Percentiles rank a stretch among this genome's conserved stretches.
Evolutionary conservation across 495 filamentous ascomycete species (phyloP).

Genomic region (Xylaria venustula): DNA sequence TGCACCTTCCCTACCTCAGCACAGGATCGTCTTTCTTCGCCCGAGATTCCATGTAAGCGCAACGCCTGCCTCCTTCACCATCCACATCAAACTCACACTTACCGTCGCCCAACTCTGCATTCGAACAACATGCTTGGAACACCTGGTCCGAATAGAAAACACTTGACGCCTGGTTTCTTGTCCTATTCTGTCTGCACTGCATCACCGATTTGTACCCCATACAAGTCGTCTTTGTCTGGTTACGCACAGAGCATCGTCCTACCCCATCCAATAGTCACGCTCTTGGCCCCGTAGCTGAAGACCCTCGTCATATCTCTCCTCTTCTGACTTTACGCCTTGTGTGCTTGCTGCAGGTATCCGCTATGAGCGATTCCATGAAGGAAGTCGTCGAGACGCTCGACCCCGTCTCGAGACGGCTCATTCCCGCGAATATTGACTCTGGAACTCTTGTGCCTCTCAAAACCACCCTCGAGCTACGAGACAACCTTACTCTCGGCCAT

Average conservation of each 20-base stretch:
- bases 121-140: slow-evolving; percentile 2
- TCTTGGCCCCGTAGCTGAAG: background rate
- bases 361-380: slow-evolving; percentile 34
- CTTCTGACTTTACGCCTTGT: slow-evolving; percentile 20
- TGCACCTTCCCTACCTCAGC: slow-evolving; percentile 5
- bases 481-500: slow-evolving; percentile 43
- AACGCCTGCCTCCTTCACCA: background rate
- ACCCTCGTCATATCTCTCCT: background rate
- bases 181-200: background rate
- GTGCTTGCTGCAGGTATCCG: slow-evolving; percentile 22
- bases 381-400: slow-evolving; percentile 33
- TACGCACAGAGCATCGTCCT: background rate
- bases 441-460: slow-evolving; percentile 52
- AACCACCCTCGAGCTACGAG: slow-evolving; percentile 53
- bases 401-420: slow-evolving; percentile 26
- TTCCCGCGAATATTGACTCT: slow-evolving; percentile 22
- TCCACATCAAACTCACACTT: background rate
- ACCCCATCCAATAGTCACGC: background rate
- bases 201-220: background rate
- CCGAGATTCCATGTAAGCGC: background rate
- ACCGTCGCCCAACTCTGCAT: background rate
- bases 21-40: background rate
- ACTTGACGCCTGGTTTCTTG: background rate
- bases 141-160: background rate
- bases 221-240: background rate